A percentile compares a stretch with the other conserved stretches of the same genome.
These are phyloP conservation scores for Ophiocordyceps camponoti-leonardi DNA, from an alignment of 2,329 filamentous ascomycete species.

Conservation along the genomic window DNA sequence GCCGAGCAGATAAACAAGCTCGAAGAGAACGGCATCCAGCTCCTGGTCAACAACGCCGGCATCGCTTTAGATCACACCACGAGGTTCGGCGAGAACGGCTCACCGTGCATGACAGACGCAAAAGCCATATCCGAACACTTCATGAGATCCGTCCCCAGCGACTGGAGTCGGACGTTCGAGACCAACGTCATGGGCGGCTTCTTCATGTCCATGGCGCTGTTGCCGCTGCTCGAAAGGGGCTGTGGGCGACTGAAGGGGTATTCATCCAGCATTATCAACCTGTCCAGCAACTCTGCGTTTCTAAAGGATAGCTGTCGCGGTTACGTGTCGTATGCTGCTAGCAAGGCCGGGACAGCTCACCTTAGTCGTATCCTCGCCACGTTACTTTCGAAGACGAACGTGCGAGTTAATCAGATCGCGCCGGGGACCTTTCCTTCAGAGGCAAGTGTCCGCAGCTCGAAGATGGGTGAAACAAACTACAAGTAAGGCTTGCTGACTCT, in stretches of 20 bases:
- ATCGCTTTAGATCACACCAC: slow-evolving; percentile 1
- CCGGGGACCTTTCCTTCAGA: slow-evolving; percentile 1
- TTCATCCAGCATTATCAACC: neutral
- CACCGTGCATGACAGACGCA: neutral
- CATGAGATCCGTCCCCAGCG: neutral
- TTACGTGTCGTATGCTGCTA: neutral
- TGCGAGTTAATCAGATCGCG: slow-evolving; percentile 1
- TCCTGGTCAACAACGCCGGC: slow-evolving; percentile 1
- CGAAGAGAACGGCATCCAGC: neutral
- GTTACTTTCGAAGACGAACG: neutral
- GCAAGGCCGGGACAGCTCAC: slow-evolving; percentile 1
- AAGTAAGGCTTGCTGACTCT: neutral
- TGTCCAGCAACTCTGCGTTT: slow-evolving; percentile 1
- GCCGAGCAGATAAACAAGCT: neutral
- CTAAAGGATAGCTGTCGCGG: neutral
- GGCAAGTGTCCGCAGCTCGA: neutral
- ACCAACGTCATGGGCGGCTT: slow-evolving; percentile 1
- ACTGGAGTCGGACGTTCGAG: slow-evolving; percentile 1
- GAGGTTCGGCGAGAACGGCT: neutral
- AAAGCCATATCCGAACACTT: neutral
- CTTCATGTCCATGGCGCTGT: slow-evolving; percentile 1
- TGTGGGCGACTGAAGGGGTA: neutral
- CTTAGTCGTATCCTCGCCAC: slow-evolving; percentile 1
- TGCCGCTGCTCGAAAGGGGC: neutral
- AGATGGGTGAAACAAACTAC: too few species aligned